phyloP scores from a whole-genome alignment of 352 stramenopile genomes.

The Phytophthora agathidicida region DNA sequence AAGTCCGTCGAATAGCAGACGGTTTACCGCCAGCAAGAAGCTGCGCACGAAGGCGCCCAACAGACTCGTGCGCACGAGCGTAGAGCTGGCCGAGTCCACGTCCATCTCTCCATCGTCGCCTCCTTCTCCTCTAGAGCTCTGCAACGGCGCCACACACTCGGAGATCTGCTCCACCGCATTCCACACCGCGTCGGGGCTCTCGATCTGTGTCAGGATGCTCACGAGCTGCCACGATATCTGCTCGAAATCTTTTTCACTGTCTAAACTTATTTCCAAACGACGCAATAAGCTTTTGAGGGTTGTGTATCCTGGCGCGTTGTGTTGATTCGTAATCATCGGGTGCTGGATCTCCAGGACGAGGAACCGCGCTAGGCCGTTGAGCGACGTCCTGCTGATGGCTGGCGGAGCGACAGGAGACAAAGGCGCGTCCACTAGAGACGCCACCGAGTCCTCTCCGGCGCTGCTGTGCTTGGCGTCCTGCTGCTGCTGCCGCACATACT shows the following conservation, averaged over 20 bases:
- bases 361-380: slow-evolving; percentile 59
- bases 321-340: slow-evolving; percentile 26
- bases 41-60: slow-evolving; percentile 74
- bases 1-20: slow-evolving; percentile 74
- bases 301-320: slow-evolving; percentile 16
- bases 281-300: slow-evolving; percentile 49
- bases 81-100: slow-evolving; percentile 52
- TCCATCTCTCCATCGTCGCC: slow-evolving; percentile 10
- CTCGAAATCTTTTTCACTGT: slow-evolving; percentile 42
- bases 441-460: slow-evolving; percentile 29
- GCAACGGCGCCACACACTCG: slow-evolving; percentile 60
- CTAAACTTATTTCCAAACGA: slow-evolving; percentile 49
- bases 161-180: slow-evolving; percentile 71
- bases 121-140: slow-evolving; percentile 19
- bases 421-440: slow-evolving; percentile 19
- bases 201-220: slow-evolving; percentile 53
- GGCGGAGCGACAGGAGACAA: slow-evolving; percentile 4
- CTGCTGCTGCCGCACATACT: slow-evolving; percentile 56
- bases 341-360: slow-evolving; percentile 63
- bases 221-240: slow-evolving; percentile 57
- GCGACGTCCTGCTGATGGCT: slow-evolving; percentile 35
- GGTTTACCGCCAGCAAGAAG: slow-evolving; percentile 65
- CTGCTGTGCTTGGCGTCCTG: slow-evolving; percentile 30
- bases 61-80: slow-evolving; percentile 57
- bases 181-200: slow-evolving; percentile 67